Base-by-base conservation (phyloP, 1,284 basidiomycete species). In the Kwoniella shivajii region DNA sequence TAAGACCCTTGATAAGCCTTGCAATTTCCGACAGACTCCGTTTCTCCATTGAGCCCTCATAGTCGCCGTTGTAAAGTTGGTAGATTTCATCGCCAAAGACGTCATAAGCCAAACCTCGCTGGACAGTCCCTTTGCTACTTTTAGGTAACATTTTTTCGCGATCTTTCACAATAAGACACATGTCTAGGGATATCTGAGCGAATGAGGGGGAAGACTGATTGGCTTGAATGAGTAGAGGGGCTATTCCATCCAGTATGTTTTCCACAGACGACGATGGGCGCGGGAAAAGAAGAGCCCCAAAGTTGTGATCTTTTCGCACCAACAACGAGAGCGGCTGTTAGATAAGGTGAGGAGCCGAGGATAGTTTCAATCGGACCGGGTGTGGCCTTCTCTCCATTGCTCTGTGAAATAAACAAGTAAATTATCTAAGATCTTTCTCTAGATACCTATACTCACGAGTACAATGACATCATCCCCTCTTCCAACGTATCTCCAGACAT, bases 391-490 rank as follows among this genome's bases (percentile, higher is more conserved):
- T 77, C 73, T 1, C 74, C 73, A 44, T 75, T 76, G 22, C 63
- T 66, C 71, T 73, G 43, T 4, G 11, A 26, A 14, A 13, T 3
- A 20, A n/a, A 16, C 44, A 14, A 44, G 27, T 16, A 16, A 16
- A 4, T 22, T 16, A 16, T 45, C 42, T 22, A 13, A n/a, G n/a
- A n/a, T n/a, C n/a, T n/a, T n/a, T n/a, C n/a, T n/a, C n/a, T n/a
- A n/a, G n/a, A n/a, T n/a, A n/a, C n/a, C n/a, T n/a, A n/a, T 22
- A 63, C 69, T 60, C 39, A 66, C 73, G 64, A 74, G 61, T 20
- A 80, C 77, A 2, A 80, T 60, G 2, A 79, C 75, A 56, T 79
- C 78, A 60, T 80, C 79, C 9, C 71, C 72, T 57, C 78, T 60
- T 9, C 79, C 79, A 11, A 69, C 65, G 34, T 79, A 77, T 42